Evolutionary conservation across 495 filamentous ascomycete species (phyloP).

Genomic region (Aspergillus nidulans): DNA sequence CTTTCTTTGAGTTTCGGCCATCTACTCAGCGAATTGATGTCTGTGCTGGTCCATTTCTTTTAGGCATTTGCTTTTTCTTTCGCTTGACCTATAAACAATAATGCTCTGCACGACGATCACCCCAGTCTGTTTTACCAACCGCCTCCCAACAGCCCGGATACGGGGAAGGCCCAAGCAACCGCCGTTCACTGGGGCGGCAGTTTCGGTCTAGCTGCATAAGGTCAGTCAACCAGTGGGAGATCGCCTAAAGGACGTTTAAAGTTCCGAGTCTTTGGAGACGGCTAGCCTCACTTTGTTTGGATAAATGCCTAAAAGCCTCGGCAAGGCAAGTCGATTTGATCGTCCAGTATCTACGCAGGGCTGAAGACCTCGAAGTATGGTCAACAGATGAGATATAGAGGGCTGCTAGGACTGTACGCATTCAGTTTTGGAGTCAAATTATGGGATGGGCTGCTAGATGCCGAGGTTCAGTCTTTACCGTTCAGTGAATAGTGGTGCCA

Average conservation of each 20-base stretch:
- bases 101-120: constrained; percentile 5
- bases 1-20: neutral
- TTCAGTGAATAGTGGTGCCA: neutral
- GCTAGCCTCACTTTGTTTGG: constrained; percentile 4
- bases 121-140: neutral
- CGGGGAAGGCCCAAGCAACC: neutral
- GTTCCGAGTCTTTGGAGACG: neutral
- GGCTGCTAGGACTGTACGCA: neutral
- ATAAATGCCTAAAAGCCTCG: neutral
- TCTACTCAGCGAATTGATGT: neutral
- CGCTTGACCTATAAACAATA: neutral
- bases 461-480: neutral
- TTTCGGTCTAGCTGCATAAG: neutral
- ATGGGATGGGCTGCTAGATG: neutral
- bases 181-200: neutral
- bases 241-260: constrained; percentile 2
- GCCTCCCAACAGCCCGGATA: neutral
- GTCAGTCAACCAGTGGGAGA: constrained; percentile 2
- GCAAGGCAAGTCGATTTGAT: neutral
- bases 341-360: neutral
- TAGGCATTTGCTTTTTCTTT: neutral
- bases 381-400: neutral
- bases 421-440: neutral
- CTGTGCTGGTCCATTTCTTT: neutral
- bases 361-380: neutral